phyloP scores from a whole-genome alignment of 306 rosid species.

The Cicer chorassanicum region DNA sequence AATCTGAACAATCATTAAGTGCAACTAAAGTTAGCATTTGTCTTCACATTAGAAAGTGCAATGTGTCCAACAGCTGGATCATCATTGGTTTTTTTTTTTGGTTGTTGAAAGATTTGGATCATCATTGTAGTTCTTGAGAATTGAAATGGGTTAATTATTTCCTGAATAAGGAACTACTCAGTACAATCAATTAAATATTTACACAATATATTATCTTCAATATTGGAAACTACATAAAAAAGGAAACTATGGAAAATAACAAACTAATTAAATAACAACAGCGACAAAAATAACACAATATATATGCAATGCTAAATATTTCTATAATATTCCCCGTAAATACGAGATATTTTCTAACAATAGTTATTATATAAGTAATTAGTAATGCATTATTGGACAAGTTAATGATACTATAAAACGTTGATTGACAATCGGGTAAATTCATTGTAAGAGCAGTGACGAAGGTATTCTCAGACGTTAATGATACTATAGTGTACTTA shows the following conservation, averaged over 20 bases:
- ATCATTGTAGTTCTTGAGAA: conserved; percentile 16
- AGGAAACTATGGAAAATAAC: background rate
- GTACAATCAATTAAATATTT: background rate
- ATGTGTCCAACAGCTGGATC: conserved; percentile 42
- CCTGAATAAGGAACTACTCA: background rate
- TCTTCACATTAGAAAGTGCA: conserved; percentile 35
- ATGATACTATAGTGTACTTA: conserved; percentile 44
- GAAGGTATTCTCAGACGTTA: no score
- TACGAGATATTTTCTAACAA: background rate
- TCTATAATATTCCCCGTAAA: background rate
- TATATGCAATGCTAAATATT: background rate
- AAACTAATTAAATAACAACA: background rate
- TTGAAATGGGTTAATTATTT: background rate
- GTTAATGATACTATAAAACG: conserved; percentile 31
- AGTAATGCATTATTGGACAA: conserved; percentile 24
- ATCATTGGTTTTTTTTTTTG: background rate
- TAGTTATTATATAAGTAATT: conserved; percentile 29
- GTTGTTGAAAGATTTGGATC: background rate
- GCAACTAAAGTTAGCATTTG: conserved; percentile 38
- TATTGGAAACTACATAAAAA: background rate
- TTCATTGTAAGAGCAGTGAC: background rate
- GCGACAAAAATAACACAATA: background rate
- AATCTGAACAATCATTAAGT: conserved; percentile 59
- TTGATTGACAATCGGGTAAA: conserved; percentile 14
- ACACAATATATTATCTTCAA: background rate